Evolutionary conservation across 2,329 filamentous ascomycete species (phyloP), one percentile per base, ranked within the genome.

Genomic region (Aspergillus sp.): DNA sequence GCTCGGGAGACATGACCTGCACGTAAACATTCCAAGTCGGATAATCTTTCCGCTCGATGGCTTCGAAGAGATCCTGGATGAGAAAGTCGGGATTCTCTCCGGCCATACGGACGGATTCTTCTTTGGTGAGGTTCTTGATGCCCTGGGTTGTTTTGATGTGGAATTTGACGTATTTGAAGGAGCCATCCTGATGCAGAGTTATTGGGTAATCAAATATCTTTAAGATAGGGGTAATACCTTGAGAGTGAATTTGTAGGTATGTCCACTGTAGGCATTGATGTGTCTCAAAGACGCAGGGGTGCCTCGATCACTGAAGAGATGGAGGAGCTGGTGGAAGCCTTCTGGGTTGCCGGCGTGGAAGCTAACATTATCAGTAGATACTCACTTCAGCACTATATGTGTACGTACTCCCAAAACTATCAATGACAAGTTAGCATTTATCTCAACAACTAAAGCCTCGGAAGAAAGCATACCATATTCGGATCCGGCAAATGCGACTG

Each of bases 1-100:
- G 44, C 30, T 66, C 53, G 15, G 57, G 61, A 2, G 41, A 21
- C 41, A 44, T 44, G 13, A 66, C 52, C 50, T 67, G 65, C 38
- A 59, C 48, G 23, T 57, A 64, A 5, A 19, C 19, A 13, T 36
- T 56, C 39, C 41, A 48, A 7, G 19, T 21, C 2, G 41, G 19
- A 13, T 44, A 44, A 11, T 44, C 41, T 23, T 44, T 44, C 19
- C 41, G 41, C 10, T 44, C 41, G 5, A 44, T 44, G 5, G 19
- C 41, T 13, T 44, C 41, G 5, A 44, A 44, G 2, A 44, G 19
- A 44, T 44, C 41, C 19, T 44, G 41, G 5, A 44, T 44, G 10
- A 44, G 41, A 3, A 44, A 44, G 10, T 44, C 41, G 19, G 41
- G 19, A 2, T 44, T 44, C 2, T 44, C 41, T 7, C 41, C 41